Evolutionary conservation across 2,329 filamentous ascomycete species (phyloP), one percentile per base, ranked within the genome.

Genomic region (Coniochaeta prunicola): DNA sequence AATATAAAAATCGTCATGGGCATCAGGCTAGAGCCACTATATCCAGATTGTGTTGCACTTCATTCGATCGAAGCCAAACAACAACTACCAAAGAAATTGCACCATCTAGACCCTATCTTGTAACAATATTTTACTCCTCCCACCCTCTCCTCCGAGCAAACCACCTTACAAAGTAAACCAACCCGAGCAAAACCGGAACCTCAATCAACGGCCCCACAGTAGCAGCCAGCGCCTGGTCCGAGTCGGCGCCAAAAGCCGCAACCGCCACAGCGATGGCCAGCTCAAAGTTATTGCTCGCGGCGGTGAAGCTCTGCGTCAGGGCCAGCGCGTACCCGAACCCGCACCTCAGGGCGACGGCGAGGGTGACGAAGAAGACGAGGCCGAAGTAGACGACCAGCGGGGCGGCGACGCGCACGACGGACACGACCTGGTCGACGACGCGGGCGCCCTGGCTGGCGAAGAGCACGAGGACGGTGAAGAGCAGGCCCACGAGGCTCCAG

Each of bases 281-380:
- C 75, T 96, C 92, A 67, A 96, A 96, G 69, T 96, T 96, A 69
- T 96, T 96, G 70, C 91, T 96, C 1, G 90, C 89, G 0, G 91
- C 92, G 0, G 90, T 96, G 66, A 96, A 94, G 68, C 89, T 92
- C 73, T 96, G 91, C 1, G 91, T 92, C 12, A 82, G 40, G 19
- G 40, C 40, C 40, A 61, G 60, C 30, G 38, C 54, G 31, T 65
- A 65, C n/a, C 55, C 26, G 24, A 92, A 92, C 0, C 90, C 88
- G n/a, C 88, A 73, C n/a, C 77, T 80, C 54, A 80, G 77, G 3
- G 84, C 80, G 1, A 86, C 73, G 45, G 76, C 76, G 1, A 94
- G 75, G 0, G 90, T 94, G 1, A 77, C 66, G 54, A 85, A 83
- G 75, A 96, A 96, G 58, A 94, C 83, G 61, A 88, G 71, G 1